Evolutionary conservation across 2,329 filamentous ascomycete species (phyloP).

Genomic region (Hirsutella rhossiliensis): DNA sequence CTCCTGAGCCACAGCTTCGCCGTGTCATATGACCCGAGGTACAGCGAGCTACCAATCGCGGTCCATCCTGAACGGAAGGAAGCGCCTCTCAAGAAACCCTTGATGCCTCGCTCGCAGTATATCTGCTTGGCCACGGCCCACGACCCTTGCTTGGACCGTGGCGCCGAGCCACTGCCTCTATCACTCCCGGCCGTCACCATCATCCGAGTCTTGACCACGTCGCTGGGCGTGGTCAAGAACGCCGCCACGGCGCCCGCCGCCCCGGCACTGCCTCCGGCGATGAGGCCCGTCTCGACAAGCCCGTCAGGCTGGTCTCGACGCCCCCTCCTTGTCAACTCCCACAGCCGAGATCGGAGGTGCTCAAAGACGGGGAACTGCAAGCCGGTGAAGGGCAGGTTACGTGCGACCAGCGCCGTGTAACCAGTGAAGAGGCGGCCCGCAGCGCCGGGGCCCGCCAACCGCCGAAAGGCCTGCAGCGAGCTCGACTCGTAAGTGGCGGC

Average conservation of each 20-base stretch:
- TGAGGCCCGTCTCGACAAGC: slow-evolving; percentile 53
- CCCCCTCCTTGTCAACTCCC: slow-evolving; percentile 19
- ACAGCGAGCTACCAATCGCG: slow-evolving; percentile 68
- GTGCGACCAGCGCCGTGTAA: slow-evolving; percentile 68
- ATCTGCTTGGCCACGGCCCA: slow-evolving; percentile 54
- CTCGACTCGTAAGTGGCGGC: slow-evolving; percentile 17
- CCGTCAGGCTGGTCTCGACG: slow-evolving; percentile 11
- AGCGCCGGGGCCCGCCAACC: slow-evolving; percentile 40
- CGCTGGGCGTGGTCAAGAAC: slow-evolving; percentile 74
- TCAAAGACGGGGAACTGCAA: slow-evolving; percentile 86
- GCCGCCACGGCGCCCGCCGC: slow-evolving; percentile 64
- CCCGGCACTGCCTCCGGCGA: slow-evolving; percentile 65
- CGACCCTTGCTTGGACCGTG: slow-evolving; percentile 21
- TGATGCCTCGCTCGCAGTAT: slow-evolving; percentile 52
- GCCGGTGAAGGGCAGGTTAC: slow-evolving; percentile 80
- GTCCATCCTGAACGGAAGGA: slow-evolving; percentile 68
- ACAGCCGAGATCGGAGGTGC: slow-evolving; percentile 45
- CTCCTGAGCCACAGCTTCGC: slow-evolving; percentile 52
- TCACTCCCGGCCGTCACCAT: slow-evolving; percentile 56
- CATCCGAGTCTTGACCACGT: slow-evolving; percentile 81
- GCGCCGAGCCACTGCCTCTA: slow-evolving; percentile 14
- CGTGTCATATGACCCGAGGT: slow-evolving; percentile 77
- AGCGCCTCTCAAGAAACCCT: slow-evolving; percentile 67
- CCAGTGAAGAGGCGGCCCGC: slow-evolving; percentile 51
- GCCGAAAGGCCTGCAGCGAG: slow-evolving; percentile 36